phyloP scores from a whole-genome alignment of 129 eudicot genomes.

The Helianthus tuberosus region DNA sequence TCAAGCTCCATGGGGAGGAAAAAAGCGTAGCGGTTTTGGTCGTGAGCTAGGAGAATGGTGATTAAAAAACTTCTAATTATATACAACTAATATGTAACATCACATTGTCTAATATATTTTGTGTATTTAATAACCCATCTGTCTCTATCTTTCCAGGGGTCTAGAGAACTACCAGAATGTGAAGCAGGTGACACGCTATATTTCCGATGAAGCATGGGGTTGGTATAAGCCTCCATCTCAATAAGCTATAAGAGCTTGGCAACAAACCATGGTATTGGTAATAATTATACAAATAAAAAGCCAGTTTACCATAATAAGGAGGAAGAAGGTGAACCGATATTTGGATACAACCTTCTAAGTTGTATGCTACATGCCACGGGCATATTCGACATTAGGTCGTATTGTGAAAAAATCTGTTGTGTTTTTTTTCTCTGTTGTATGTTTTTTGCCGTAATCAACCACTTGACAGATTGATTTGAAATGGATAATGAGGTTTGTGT shows the following conservation, averaged over 20 bases:
- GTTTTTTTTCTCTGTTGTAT: background rate
- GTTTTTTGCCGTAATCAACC: background rate
- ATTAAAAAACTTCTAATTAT: background rate
- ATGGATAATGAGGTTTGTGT: background rate
- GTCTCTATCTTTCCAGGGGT: conserved; percentile 31
- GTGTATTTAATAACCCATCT: background rate
- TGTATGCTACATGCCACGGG: background rate
- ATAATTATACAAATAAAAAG: background rate
- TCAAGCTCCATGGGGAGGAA: conserved; percentile 99
- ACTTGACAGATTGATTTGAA: conserved; percentile 3
- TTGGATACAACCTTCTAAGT: background rate
- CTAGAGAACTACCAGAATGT: conserved; percentile 75
- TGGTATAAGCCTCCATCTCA: conserved; percentile 80
- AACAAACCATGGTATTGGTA: background rate
- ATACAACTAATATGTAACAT: background rate
- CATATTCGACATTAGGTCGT: background rate
- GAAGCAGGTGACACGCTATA: conserved; percentile 78
- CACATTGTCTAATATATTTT: background rate
- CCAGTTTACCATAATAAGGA: background rate
- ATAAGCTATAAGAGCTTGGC: conserved; percentile 35
- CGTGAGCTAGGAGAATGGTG: conserved; percentile 96
- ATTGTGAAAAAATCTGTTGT: background rate
- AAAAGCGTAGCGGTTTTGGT: conserved; percentile 88
- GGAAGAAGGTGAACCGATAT: conserved; percentile 7
- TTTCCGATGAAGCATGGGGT: conserved; percentile 77